Evolutionary conservation across 1,284 basidiomycete genomes (phyloP), one percentile per base, ranked within the genome.

Genomic region (Psilocybe mexicana): DNA sequence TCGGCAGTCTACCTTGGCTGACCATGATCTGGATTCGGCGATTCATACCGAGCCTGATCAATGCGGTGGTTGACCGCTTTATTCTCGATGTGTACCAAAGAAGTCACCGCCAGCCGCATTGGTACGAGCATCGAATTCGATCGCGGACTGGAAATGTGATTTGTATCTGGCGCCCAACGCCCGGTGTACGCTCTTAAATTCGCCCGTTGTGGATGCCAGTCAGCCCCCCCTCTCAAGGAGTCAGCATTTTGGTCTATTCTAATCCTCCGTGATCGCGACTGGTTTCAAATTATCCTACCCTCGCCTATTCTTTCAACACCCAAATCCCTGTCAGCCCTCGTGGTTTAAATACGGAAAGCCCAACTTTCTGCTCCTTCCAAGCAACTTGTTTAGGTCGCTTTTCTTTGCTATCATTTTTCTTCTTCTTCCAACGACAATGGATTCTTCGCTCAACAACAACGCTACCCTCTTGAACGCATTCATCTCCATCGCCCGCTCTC

Each of bases 391-490:
- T 23, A 43, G 18, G 42, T 36, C 43, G 45, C 43, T 42, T 54
- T 54, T 35, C 43, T 18, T 44, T 24, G 18, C 43, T 18, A n/a
- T 23, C 53, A 28, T 30, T 33, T 54, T 38, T 52, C 45, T 42
- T 54, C 28, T 40, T 48, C 36, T 43, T 43, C 48, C 40, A 35
- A 6, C 50, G 49, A 23, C 38, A 28, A 57, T 55, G 44, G 51
- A 52, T 45, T 44, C 54, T 55, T 62, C 59, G 48, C 52, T 52
- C 28, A 44, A 56, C 33, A 38, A 42, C 43, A 45, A 61, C 33
- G 57, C 58, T 14, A 59, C 68, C n/a, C 57, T 68, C 28, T 60
- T 69, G 33, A 62, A 64, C 36, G 58, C 63, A 10, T 67, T 69
- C 45, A 48, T 61, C 40, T 35, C 26, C 40, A 58, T 64, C 44